Conservation (phyloP, 1,284 basidiomycete species). For the Hemileia vastatrix region DNA sequence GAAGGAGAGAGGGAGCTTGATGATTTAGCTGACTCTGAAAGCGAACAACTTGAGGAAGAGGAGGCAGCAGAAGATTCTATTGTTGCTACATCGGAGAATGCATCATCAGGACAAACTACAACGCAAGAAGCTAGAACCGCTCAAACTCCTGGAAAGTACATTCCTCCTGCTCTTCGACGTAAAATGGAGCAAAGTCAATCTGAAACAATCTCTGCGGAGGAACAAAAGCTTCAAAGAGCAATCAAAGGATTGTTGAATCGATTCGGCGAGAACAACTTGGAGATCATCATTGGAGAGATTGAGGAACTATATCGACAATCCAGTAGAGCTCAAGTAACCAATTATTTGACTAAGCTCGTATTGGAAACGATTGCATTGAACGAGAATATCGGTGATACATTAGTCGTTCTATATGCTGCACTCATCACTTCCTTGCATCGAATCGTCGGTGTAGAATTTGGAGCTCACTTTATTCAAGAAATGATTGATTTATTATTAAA, state of each 20-base stretch:
- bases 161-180: slow-evolving; percentile 50
- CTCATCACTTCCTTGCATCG: slow-evolving; percentile 76
- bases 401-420: slow-evolving; percentile 80
- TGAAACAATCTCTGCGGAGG: slow-evolving; percentile 16
- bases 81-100: slow-evolving; percentile 4
- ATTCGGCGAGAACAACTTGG: slow-evolving; percentile 86
- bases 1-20: too few species aligned
- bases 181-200: slow-evolving; percentile 40
- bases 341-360: slow-evolving; percentile 65
- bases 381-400: slow-evolving; percentile 70
- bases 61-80: too few species aligned
- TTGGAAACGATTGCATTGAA: slow-evolving; percentile 73
- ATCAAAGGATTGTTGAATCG: slow-evolving; percentile 81
- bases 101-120: too few species aligned
- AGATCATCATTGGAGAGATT: slow-evolving; percentile 63
- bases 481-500: too few species aligned
- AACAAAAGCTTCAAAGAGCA: slow-evolving; percentile 68
- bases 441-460: slow-evolving; percentile 80
- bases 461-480: too few species aligned
- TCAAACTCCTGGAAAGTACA: slow-evolving; percentile 44
- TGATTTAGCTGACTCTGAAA: too few species aligned
- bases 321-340: slow-evolving; percentile 74
- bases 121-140: slow-evolving; percentile 1
- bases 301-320: slow-evolving; percentile 69
- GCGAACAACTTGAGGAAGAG: too few species aligned